Conservation (phyloP, 1,284 basidiomycete genomes). For the Cryptococcus sp. region DNA sequence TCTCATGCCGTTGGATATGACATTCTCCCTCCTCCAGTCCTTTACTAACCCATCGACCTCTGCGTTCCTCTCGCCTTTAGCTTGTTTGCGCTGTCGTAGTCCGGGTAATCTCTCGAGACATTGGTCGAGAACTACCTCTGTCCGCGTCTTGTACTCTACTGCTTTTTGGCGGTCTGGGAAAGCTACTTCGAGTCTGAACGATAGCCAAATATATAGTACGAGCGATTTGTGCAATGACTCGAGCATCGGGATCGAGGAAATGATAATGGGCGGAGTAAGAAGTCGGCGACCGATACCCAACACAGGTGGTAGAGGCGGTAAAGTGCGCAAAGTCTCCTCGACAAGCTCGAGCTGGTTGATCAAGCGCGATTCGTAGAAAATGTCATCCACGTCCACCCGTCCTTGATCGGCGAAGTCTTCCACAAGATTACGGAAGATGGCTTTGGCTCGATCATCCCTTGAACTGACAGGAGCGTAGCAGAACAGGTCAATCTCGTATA, state of each 20-base stretch:
- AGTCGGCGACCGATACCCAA: conserved; percentile 18
- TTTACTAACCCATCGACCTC: conserved; percentile 13
- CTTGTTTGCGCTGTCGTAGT: conserved; percentile 30
- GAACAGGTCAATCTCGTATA: conserved; percentile 60
- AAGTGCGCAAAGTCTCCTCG: conserved; percentile 50
- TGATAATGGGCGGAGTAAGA: conserved; percentile 37
- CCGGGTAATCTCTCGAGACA: conserved; percentile 50
- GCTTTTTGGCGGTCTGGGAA: conserved; percentile 66
- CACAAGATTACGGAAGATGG: conserved; percentile 51
- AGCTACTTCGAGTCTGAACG: conserved; percentile 70
- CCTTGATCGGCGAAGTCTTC: conserved; percentile 49
- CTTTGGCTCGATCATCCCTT: conserved; percentile 53
- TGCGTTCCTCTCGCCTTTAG: conserved; percentile 16
- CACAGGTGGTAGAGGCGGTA: conserved; percentile 32
- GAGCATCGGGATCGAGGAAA: conserved; percentile 55
- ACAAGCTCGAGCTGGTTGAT: conserved; percentile 56
- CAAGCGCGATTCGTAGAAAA: conserved; percentile 52
- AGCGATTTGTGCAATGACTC: conserved; percentile 82
- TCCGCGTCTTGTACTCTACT: conserved; percentile 61
- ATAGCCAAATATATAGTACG: conserved; percentile 84
- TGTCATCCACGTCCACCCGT: conserved; percentile 50
- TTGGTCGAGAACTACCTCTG: conserved; percentile 68
- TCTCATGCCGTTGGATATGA: conserved; percentile 19
- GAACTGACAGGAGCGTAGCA: conserved; percentile 55
- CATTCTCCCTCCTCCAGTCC: conserved; percentile 21